phyloP scores from a whole-genome alignment of 202 grass and related monocot genomes.

The Setaria italica region DNA sequence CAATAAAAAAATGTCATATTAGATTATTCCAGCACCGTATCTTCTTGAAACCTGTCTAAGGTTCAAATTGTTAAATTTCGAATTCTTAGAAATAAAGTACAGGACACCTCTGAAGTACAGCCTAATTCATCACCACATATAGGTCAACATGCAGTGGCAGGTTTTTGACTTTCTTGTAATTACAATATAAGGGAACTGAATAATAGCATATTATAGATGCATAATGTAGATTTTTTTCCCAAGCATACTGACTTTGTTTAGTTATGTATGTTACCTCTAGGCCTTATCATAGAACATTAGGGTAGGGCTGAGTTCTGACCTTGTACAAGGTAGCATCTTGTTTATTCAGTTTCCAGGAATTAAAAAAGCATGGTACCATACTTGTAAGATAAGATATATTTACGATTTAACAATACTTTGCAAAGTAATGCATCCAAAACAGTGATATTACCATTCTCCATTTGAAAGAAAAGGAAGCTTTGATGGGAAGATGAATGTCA shows the following conservation, averaged over 20 bases:
- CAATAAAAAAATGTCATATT: slow-evolving; percentile 15
- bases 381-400: slow-evolving; percentile 20
- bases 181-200: slow-evolving; percentile 4
- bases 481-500: slow-evolving; percentile 86
- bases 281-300: slow-evolving; percentile 12
- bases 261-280: slow-evolving; percentile 4
- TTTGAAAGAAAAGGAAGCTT: slow-evolving; percentile 95
- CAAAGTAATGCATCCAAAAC: slow-evolving; percentile 43
- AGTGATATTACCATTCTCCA: slow-evolving; percentile 90
- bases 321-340: neutral
- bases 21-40: slow-evolving; percentile 25
- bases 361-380: slow-evolving; percentile 13
- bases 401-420: neutral
- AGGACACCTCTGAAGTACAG: slow-evolving; percentile 20
- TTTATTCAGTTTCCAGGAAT: slow-evolving; percentile 39
- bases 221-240: slow-evolving; percentile 9
- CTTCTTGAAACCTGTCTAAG: neutral
- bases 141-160: slow-evolving; percentile 17
- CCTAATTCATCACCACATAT: slow-evolving; percentile 18
- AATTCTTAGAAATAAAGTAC: slow-evolving; percentile 19
- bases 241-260: slow-evolving; percentile 18
- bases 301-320: slow-evolving; percentile 4
- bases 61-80: slow-evolving; percentile 22
- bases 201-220: slow-evolving; percentile 8
- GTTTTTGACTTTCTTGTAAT: slow-evolving; percentile 1